Base-by-base conservation (phyloP, 306 rosid species). In the Vachellia pachyceras region DNA sequence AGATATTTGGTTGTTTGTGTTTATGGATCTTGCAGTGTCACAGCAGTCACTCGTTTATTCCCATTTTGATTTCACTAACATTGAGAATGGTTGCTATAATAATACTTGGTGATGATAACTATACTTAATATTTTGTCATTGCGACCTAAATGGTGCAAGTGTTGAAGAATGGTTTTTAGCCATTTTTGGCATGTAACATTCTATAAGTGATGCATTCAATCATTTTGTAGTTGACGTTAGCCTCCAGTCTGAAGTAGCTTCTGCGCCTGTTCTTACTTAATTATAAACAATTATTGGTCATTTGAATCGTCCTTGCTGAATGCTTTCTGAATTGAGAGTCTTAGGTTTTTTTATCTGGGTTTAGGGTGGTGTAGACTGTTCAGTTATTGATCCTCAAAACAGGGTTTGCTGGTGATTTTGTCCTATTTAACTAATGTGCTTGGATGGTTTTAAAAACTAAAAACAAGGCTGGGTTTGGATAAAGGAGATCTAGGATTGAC, bases 371-470 rank as follows among this genome's bases (percentile, higher is more conserved):
- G 10, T 33, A 72, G 61, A 47, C 47, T 72, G 61, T 47, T 3
- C 5, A 47, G 61, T 72, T 11, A 44, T 47, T 47, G 76, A 20
- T 69, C 13, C 14, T 0, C 5, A 69, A 41, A 41, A 41, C n/a
- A 23, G 54, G 73, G 74, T 22, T 5, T 69, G 63, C 76, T 3
- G 61, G 61, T 72, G 76, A 49, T 72, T 72, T 72, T 35, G 20
- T 25, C 63, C 61, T 57, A 20, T 69, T 23, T 5, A 18, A 72
- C 25, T 33, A 58, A 35, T 18, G 57, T 29, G n/a, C 13, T 72
- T 33, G 76, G 76, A 72, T 72, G 60, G 18, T 17, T 17, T 39
- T 17, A 29, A 29, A 29, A 29, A 29, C 33, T 29, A 29, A 3
- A 29, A 29, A 54, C 76, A 18, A 52, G 10, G 76, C 39, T 12